Percentiles rank a stretch among this genome's conserved stretches.
These are phyloP conservation scores for Blastocystis sp. DNA, from an alignment of 352 stramenopile species.

Conservation along the genomic window DNA sequence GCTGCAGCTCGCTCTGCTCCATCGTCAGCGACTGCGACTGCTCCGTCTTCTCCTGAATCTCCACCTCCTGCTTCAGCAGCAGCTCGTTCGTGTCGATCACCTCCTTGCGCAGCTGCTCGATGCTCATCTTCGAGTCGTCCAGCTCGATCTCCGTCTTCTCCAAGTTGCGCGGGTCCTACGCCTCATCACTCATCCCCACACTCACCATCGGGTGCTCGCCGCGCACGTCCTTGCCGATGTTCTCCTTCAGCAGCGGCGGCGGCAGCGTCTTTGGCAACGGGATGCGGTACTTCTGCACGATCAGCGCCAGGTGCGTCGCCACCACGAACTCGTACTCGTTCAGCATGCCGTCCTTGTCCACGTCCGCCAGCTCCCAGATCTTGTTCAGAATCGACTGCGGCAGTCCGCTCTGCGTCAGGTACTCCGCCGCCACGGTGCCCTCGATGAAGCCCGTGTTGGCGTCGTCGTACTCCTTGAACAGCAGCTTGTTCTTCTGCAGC, in stretches of 20 bases:
- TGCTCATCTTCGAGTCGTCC: conserved; percentile 50
- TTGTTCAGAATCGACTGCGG: conserved; percentile 47
- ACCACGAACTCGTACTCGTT: conserved; percentile 69
- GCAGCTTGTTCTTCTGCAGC: conserved; percentile 64
- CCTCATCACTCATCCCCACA: neutral
- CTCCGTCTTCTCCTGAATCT: conserved; percentile 67
- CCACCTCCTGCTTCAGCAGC: conserved; percentile 65
- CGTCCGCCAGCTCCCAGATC: conserved; percentile 62
- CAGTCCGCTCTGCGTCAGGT: conserved; percentile 33
- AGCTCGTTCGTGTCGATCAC: conserved; percentile 62
- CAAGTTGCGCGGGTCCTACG: conserved; percentile 26
- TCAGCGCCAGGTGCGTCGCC: conserved; percentile 37
- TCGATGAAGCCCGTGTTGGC: conserved; percentile 56
- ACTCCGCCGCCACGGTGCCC: conserved; percentile 30
- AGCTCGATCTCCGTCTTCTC: conserved; percentile 19
- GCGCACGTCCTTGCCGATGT: conserved; percentile 55
- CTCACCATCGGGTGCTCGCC: conserved; percentile 52
- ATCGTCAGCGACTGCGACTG: conserved; percentile 53
- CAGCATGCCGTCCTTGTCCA: conserved; percentile 61
- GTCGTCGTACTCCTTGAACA: conserved; percentile 68
- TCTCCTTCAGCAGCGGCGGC: conserved; percentile 60
- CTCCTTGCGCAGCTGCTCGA: conserved; percentile 67
- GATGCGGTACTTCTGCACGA: conserved; percentile 58
- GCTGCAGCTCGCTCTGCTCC: conserved; percentile 50
- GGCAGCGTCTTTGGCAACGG: conserved; percentile 47